Conservation (phyloP, 1,284 basidiomycete species). For the Anthracocystis panici-leucophaei region DNA sequence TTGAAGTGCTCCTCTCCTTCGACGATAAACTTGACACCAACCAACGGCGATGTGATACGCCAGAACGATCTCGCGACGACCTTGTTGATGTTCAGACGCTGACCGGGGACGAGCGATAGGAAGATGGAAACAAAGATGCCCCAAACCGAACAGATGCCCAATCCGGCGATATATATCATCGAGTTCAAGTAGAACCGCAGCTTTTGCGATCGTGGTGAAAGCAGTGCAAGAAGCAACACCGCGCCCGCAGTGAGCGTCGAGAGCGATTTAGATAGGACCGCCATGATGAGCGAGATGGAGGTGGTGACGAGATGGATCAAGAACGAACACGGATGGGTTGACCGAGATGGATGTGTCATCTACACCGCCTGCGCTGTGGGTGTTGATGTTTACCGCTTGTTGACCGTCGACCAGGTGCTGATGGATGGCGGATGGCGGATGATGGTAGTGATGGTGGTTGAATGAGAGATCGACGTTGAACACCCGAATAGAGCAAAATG, state of each 20-base stretch:
- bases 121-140: constrained; percentile 80
- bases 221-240: constrained; percentile 55
- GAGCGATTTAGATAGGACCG: constrained; percentile 51
- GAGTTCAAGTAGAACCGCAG: constrained; percentile 64
- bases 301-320: not conserved
- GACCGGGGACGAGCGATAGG: constrained; percentile 78
- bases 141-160: constrained; percentile 81
- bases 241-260: constrained; percentile 50
- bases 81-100: constrained; percentile 85
- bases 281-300: constrained; percentile 42
- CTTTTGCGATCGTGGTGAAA: constrained; percentile 57
- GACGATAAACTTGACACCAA: constrained; percentile 81
- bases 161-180: constrained; percentile 78
- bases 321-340: not conserved
- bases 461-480: not conserved
- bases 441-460: not conserved
- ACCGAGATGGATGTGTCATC: not conserved
- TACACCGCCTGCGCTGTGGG: not conserved
- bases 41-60: constrained; percentile 75
- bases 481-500: no score
- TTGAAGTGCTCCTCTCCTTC: constrained; percentile 86
- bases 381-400: not conserved
- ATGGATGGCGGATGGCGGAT: no score
- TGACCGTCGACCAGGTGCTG: not conserved
- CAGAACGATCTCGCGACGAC: constrained; percentile 89